Base-by-base conservation (phyloP, 163 green algal species). In the Volvox carteri region DNA sequence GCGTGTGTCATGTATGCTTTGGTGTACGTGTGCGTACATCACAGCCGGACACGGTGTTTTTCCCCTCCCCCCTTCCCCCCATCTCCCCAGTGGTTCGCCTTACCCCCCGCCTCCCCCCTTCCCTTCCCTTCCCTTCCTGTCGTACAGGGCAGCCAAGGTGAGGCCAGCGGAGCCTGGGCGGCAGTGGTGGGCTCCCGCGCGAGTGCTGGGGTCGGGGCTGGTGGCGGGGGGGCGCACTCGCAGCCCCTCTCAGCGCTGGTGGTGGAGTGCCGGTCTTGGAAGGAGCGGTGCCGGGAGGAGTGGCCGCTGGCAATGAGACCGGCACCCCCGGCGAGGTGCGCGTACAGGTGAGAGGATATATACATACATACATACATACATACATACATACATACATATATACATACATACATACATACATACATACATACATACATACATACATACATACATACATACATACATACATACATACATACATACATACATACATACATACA, bases 241-340 rank as follows among this genome's bases (percentile, higher is more conserved):
- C 75, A 84, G 48, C 18, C 50, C 2, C 75, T 68, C 12, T 0
- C n/a, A 33, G 14, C 28, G 77, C 12, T 52, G 35, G 2, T 19
- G 35, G 80, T 44, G 46, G 46, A 73, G 19, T 87, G 81, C 62
- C 33, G 46, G 0, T 73, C 65, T 5, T 87, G 52, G 42, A 35
- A 50, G 44, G 81, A 87, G 65, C 52, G 48, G 46, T 87, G 81
- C 81, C 33, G 35, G 46, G 81, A 87, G 35, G 81, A 87, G 9
- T 87, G 81, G 81, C 81, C 81, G 48, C 46, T 28, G 48, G 81
- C 81, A 48, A 9, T 80, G 81, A 50, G 81, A 46, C 81, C 81
- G 2, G 81, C 81, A 23, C 81, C 81, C 35, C 81, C 81, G 18
- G 81, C 81, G 44, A 35, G 81, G 30, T 87, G 81, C 42, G 67